phyloP scores from a whole-genome alignment of 208 protist genomes.

The Leishmania tropica region DNA sequence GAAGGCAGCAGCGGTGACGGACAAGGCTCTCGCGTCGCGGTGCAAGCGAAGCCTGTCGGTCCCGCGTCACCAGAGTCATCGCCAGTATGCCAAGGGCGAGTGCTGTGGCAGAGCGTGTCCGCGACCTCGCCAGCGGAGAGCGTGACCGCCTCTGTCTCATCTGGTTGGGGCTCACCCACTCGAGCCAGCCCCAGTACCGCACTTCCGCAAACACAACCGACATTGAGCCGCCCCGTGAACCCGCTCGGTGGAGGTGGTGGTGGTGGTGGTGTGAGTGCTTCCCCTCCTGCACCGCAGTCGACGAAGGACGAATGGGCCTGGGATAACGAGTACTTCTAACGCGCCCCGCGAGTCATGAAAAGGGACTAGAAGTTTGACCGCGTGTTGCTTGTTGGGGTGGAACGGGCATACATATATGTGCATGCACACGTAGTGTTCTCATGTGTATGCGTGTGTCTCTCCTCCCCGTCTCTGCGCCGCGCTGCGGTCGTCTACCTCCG shows the following conservation, averaged over 20 bases:
- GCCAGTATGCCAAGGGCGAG: slow-evolving; percentile 19
- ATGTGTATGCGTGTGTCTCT: neutral
- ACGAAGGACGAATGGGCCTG: slow-evolving; percentile 51
- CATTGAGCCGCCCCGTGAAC: slow-evolving; percentile 6
- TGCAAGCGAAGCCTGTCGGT: neutral
- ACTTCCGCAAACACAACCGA: neutral
- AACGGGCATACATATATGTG: neutral
- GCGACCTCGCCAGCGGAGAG: neutral
- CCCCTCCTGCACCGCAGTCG: neutral
- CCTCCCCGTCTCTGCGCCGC: neutral
- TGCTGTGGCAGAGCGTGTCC: neutral
- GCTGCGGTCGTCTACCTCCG: neutral
- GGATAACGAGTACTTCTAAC: slow-evolving; percentile 28
- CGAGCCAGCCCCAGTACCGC: neutral
- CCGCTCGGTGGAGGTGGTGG: slow-evolving; percentile 6
- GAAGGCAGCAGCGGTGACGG: slow-evolving; percentile 14
- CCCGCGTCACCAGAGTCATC: neutral
- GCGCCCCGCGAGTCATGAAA: neutral
- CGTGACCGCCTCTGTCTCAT: neutral
- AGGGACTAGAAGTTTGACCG: too few relatives aligned
- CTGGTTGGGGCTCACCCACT: neutral
- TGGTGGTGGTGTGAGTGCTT: neutral
- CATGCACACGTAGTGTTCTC: neutral
- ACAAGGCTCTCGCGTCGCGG: neutral
- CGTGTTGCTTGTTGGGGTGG: neutral